Conservation (phyloP, 2,329 filamentous ascomycete genomes). For the Xylaria sp. region DNA sequence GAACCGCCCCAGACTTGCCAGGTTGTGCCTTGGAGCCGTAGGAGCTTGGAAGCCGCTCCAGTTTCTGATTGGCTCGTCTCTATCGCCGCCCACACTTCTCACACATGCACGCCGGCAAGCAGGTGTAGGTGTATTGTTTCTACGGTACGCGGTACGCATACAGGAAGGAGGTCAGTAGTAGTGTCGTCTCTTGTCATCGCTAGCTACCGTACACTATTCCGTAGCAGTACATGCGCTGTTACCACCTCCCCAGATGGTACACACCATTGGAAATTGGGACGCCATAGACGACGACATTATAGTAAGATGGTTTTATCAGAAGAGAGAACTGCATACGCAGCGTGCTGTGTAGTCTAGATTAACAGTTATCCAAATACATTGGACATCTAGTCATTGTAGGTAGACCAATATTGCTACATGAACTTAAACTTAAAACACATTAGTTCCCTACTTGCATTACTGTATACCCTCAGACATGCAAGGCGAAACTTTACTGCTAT, state of each 20-base stretch:
- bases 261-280: slow-evolving; percentile 1
- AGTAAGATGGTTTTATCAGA: slow-evolving; percentile 11
- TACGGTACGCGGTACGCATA: neutral
- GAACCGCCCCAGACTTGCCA: slow-evolving; percentile 17
- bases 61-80: slow-evolving; percentile 8
- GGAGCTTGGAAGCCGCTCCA: neutral
- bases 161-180: neutral
- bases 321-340: neutral
- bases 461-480: neutral
- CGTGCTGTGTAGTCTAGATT: slow-evolving; percentile 1
- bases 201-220: neutral
- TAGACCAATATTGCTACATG: slow-evolving; percentile 3
- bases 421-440: neutral
- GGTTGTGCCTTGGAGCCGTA: slow-evolving; percentile 17
- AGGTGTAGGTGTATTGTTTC: slow-evolving; percentile 3
- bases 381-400: neutral
- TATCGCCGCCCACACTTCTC: slow-evolving; percentile 11
- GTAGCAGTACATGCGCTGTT: slow-evolving; percentile 18
- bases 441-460: neutral
- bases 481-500: neutral
- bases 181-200: neutral
- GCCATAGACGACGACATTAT: too few species aligned
- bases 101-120: slow-evolving; percentile 10
- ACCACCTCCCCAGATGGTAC: slow-evolving; percentile 32
- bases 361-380: neutral